Evolutionary conservation across 2,329 filamentous ascomycete species (phyloP).

Genomic region (Aspergillus ibericus): DNA sequence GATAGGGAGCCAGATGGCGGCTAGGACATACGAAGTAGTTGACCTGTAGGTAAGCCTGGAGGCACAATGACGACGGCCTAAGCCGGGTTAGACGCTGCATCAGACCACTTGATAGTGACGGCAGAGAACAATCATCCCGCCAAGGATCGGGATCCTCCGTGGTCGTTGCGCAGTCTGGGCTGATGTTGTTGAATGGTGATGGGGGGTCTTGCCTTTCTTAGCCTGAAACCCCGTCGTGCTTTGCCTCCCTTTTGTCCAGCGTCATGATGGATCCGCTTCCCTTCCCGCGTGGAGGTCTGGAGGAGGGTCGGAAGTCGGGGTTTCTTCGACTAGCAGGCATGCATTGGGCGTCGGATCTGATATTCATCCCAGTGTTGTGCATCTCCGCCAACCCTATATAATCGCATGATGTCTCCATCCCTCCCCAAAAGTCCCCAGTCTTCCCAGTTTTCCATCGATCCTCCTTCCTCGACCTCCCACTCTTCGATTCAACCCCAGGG

Average conservation of each 20-base stretch:
- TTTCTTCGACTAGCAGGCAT: slow-evolving; percentile 1
- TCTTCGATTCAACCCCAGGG: slow-evolving; percentile 8
- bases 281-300: slow-evolving; percentile 9
- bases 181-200: slow-evolving; percentile 1
- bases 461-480: not conserved
- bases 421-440: slow-evolving; percentile 9
- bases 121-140: not conserved
- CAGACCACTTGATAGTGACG: not conserved
- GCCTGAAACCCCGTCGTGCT: slow-evolving; percentile 4
- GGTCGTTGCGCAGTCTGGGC: slow-evolving; percentile 7
- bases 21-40: no score
- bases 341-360: not conserved
- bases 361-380: not conserved
- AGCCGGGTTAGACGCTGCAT: not conserved
- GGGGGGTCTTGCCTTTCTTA: not conserved
- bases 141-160: slow-evolving; percentile 6
- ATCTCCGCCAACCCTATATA: slow-evolving; percentile 17
- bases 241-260: not conserved
- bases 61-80: not conserved
- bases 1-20: no score
- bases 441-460: slow-evolving; percentile 9
- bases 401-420: slow-evolving; percentile 17
- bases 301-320: slow-evolving; percentile 3
- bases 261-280: slow-evolving; percentile 3
- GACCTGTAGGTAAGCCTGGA: no score